Conservation (phyloP, 2,329 filamentous ascomycete genomes). For the Raffaelea deltoideospora region DNA sequence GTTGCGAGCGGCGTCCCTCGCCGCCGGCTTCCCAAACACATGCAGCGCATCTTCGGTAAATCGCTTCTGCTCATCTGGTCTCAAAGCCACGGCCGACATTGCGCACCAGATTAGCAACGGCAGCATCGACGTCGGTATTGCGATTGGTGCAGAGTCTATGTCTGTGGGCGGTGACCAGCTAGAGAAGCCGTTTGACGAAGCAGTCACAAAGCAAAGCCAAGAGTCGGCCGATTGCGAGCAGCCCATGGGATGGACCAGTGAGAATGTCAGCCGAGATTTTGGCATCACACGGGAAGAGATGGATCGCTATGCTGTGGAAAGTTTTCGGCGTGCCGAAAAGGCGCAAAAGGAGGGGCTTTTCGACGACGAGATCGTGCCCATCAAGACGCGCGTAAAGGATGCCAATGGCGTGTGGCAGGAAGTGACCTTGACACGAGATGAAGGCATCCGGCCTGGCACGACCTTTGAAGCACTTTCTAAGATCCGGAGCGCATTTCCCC, state of each 20-base stretch:
- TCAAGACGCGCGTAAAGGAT: constrained; percentile 68
- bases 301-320: constrained; percentile 76
- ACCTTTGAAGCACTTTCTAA: constrained; percentile 71
- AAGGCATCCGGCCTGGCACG: constrained; percentile 82
- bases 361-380: constrained; percentile 86
- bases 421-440: constrained; percentile 69
- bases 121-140: constrained; percentile 75
- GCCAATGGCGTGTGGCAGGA: constrained; percentile 65
- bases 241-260: constrained; percentile 96
- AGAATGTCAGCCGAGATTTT: constrained; percentile 91
- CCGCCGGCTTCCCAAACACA: constrained; percentile 88
- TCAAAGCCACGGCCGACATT: constrained; percentile 91
- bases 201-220: constrained; percentile 54
- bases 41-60: constrained; percentile 69
- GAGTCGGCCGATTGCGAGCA: constrained; percentile 77
- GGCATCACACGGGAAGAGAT: constrained; percentile 65
- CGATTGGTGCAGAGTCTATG: constrained; percentile 84
- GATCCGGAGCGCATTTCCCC: constrained; percentile 78
- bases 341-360: constrained; percentile 87
- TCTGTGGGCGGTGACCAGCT: constrained; percentile 54
- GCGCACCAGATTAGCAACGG: constrained; percentile 71
- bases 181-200: constrained; percentile 60
- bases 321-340: constrained; percentile 70
- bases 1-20: constrained; percentile 71
- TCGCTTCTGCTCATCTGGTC: constrained; percentile 92